A percentile compares a stretch with the other conserved stretches of the same genome.
These are phyloP conservation scores for Harringtonia aguacate DNA, from an alignment of 2,329 filamentous ascomycete genomes.

Conservation along the genomic window DNA sequence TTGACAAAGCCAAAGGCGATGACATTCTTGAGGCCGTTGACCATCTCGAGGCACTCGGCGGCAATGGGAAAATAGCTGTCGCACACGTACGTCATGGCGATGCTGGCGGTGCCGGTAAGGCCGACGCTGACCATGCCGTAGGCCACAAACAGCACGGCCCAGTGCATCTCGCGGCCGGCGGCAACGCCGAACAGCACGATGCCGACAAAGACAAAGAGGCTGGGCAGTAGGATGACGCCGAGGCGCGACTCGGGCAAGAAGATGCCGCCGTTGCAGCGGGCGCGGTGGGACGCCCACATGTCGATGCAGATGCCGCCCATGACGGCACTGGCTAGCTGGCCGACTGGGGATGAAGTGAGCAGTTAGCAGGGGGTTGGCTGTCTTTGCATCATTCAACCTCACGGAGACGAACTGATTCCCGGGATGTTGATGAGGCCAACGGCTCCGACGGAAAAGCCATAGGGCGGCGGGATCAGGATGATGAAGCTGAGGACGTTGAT, in stretches of 20 bases:
- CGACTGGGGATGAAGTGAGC: no score
- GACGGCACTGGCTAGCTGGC: no score
- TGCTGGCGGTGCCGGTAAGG: neutral
- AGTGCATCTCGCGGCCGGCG: constrained; percentile 1
- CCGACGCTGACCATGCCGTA: constrained; percentile 3
- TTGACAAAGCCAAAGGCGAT: constrained; percentile 1
- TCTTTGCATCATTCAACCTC: no score
- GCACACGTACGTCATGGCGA: constrained; percentile 4
- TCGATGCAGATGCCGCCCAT: no score
- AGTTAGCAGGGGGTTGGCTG: no score
- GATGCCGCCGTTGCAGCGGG: constrained; percentile 2
- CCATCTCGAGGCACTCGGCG: neutral
- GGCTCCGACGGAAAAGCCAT: neutral
- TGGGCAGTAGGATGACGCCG: neutral
- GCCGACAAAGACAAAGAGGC: neutral
- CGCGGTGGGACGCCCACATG: no score
- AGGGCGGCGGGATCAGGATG: neutral
- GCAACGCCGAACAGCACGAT: constrained; percentile 1
- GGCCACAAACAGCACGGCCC: constrained; percentile 1
- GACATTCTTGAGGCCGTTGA: constrained; percentile 5
- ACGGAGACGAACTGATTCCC: neutral
- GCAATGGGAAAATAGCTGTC: constrained; percentile 3
- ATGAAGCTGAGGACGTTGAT: constrained; percentile 1
- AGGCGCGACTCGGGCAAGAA: constrained; percentile 4
- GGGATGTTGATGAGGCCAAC: neutral